Conservation (phyloP, 805 yeast genomes). For the Wickerhamomyces canadensis region DNA sequence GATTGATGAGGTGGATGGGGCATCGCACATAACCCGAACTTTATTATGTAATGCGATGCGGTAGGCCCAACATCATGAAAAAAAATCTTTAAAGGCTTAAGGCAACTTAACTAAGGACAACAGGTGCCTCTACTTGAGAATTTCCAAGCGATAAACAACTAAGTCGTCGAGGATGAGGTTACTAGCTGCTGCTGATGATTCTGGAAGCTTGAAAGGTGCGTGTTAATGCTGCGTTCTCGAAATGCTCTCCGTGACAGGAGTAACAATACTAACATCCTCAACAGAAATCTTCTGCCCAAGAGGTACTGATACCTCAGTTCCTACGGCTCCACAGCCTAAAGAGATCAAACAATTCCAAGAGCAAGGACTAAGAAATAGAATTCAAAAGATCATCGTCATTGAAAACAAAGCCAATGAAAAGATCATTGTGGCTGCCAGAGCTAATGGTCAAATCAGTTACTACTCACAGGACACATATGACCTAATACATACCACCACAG, state of each 20-base stretch:
- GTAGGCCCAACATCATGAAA: too few species aligned
- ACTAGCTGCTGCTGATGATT: slow-evolving; percentile 59
- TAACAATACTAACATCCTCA: neutral
- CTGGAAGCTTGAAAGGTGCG: slow-evolving; percentile 49
- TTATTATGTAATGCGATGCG: too few species aligned
- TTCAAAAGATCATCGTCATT: slow-evolving; percentile 34
- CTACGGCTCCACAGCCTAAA: slow-evolving; percentile 60
- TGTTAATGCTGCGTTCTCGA: too few species aligned
- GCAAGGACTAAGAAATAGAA: slow-evolving; percentile 34
- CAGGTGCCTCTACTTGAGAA: too few species aligned
- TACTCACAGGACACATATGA: slow-evolving; percentile 29
- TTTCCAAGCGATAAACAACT: neutral
- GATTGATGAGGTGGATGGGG: too few species aligned
- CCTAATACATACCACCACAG: slow-evolving; percentile 13
- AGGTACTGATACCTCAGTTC: slow-evolving; percentile 78
- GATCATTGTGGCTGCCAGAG: slow-evolving; percentile 39
- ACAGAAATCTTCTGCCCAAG: slow-evolving; percentile 50
- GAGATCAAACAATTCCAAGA: slow-evolving; percentile 39
- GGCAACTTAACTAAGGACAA: too few species aligned
- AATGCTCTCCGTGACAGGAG: too few species aligned
- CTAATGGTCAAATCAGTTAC: slow-evolving; percentile 37
- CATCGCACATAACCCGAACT: too few species aligned
- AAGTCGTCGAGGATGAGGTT: slow-evolving; percentile 42
- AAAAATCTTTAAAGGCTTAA: too few species aligned
- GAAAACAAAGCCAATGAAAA: slow-evolving; percentile 24